A percentile compares a stretch with the other conserved stretches of the same genome.
phyloP scores from a whole-genome alignment of 2,329 filamentous ascomycete species.

The Fusarium sp. region DNA sequence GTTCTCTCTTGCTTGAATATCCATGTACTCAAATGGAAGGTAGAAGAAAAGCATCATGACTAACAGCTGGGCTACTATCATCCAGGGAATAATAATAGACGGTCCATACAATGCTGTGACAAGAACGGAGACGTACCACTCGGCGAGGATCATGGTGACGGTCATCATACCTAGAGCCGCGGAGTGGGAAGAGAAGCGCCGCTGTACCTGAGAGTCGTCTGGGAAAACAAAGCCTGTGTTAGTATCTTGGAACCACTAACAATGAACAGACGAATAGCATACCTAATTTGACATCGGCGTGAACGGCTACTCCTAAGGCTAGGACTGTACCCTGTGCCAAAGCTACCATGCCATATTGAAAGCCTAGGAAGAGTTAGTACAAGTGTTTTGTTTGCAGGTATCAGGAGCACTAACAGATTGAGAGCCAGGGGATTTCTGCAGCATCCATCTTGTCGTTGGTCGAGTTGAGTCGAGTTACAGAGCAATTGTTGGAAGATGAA shows the following conservation, averaged over 20 bases:
- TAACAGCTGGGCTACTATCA: not conserved
- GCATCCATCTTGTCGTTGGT: not conserved
- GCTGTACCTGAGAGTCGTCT: not conserved
- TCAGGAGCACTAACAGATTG: not conserved
- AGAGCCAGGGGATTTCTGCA: not conserved
- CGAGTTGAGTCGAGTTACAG: not conserved
- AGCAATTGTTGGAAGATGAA: not conserved
- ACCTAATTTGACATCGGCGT: not conserved
- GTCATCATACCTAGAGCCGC: not conserved
- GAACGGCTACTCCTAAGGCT: not conserved
- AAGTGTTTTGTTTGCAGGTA: not conserved
- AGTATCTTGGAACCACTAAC: not conserved
- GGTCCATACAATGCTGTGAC: not conserved
- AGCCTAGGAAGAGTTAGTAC: not conserved
- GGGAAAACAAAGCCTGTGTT: not conserved
- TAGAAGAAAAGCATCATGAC: not conserved
- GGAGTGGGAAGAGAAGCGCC: not conserved
- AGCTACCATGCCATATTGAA: not conserved
- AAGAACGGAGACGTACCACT: constrained; percentile 10
- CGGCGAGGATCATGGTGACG: not conserved
- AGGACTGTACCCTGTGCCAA: not conserved
- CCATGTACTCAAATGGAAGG: not conserved
- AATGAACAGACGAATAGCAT: not conserved
- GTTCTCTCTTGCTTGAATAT: not conserved
- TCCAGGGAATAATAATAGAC: not conserved